phyloP scores from a whole-genome alignment of 2,329 filamentous ascomycete genomes.

The Epichloe aotearoae region DNA sequence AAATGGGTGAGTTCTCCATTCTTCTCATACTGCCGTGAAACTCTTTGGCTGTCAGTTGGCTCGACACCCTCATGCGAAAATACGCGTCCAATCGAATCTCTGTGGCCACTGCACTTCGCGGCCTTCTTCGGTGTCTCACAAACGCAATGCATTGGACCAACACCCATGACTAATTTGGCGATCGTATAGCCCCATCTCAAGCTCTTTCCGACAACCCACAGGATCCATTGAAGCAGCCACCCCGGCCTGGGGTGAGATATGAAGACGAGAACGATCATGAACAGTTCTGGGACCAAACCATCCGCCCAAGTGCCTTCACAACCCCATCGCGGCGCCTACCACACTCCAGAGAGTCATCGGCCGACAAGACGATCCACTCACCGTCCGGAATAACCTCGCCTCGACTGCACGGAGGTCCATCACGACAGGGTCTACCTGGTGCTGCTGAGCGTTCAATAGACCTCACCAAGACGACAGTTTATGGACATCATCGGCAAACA shows the following conservation, averaged over 20 bases:
- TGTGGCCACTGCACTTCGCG: not conserved
- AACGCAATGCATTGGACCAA: not conserved
- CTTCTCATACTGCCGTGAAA: conserved; percentile 2
- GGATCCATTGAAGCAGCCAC: conserved; percentile 38
- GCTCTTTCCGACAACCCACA: conserved; percentile 41
- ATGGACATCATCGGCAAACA: conserved; percentile 90
- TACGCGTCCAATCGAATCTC: not conserved
- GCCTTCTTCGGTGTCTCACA: conserved; percentile 1
- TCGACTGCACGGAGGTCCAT: conserved; percentile 21
- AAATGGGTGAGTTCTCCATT: conserved; percentile 13
- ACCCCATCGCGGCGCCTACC: conserved; percentile 23
- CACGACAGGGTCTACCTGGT: conserved; percentile 26
- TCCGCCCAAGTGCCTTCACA: conserved; percentile 33
- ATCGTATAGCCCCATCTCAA: conserved; percentile 41
- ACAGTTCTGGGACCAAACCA: conserved; percentile 35
- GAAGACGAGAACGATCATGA: conserved; percentile 41
- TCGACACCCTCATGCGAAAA: not conserved
- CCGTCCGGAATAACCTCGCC: conserved; percentile 6
- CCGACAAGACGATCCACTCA: conserved; percentile 34
- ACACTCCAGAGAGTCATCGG: conserved; percentile 46
- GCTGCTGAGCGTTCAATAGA: conserved; percentile 40
- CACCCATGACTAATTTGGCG: conserved; percentile 3
- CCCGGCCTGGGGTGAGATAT: conserved; percentile 35
- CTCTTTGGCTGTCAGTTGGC: not conserved
- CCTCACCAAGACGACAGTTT: conserved; percentile 39